A percentile compares a stretch with the other conserved stretches of the same genome.
Evolutionary conservation across 2,329 filamentous ascomycete genomes (phyloP).

Genomic region (Bimuria novae-zelandiae): DNA sequence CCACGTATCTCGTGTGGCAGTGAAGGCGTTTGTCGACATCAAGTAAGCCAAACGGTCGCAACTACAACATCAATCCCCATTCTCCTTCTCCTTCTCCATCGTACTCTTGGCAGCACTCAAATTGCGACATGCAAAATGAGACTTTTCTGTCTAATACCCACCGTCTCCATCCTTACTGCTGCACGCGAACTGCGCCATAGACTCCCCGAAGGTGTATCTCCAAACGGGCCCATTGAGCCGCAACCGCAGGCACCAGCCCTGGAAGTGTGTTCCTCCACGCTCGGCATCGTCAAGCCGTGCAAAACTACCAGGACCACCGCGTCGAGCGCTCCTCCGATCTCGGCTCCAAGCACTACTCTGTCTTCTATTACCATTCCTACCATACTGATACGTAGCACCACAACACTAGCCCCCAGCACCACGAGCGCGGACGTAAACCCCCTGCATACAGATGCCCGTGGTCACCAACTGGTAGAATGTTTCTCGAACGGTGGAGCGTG

Average conservation of each 20-base stretch:
- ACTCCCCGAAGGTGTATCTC: neutral
- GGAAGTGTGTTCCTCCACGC: neutral
- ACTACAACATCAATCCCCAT: neutral
- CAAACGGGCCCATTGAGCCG: neutral
- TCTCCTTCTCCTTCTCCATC: neutral
- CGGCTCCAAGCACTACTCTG: neutral
- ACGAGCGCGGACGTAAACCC: neutral
- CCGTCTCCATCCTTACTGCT: neutral
- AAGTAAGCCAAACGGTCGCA: neutral
- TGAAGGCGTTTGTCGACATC: too few species aligned
- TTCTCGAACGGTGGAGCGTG: neutral
- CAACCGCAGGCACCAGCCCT: neutral
- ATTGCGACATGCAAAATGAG: neutral
- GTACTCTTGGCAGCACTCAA: too few species aligned
- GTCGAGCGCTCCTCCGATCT: too few species aligned
- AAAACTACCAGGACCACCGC: neutral
- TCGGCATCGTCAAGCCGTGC: neutral
- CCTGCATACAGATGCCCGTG: too few species aligned
- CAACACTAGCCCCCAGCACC: neutral
- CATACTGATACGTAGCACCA: neutral
- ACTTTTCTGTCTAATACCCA: neutral
- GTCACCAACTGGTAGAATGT: neutral
- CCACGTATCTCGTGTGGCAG: too few species aligned
- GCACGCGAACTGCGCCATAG: neutral
- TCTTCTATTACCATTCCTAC: too few species aligned